A percentile compares a stretch with the other conserved stretches of the same genome.
These are phyloP conservation scores for Scedosporium aurantiacum DNA, from an alignment of 2,329 filamentous ascomycete species.

Conservation along the genomic window DNA sequence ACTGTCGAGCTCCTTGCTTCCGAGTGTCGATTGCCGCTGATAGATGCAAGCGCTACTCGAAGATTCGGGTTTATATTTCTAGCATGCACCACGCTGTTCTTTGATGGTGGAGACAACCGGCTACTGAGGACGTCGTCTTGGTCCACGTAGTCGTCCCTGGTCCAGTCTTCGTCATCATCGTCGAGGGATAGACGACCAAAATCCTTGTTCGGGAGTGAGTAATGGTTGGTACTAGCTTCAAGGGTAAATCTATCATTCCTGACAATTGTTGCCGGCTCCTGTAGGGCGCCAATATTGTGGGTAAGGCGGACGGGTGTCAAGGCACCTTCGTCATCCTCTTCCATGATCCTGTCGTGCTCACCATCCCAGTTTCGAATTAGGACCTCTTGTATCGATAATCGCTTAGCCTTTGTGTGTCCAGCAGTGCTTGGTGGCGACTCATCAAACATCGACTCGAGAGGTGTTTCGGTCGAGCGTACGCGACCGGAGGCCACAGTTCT, in stretches of 20 bases:
- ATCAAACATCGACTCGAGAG: slow-evolving; percentile 71
- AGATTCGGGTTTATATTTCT: slow-evolving; percentile 41
- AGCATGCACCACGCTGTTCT: slow-evolving; percentile 39
- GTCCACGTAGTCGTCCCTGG: slow-evolving; percentile 41
- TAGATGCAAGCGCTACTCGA: slow-evolving; percentile 40
- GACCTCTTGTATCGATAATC: slow-evolving; percentile 49
- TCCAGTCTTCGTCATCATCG: slow-evolving; percentile 55
- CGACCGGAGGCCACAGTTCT: slow-evolving; percentile 60
- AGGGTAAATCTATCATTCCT: background rate
- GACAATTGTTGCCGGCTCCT: background rate
- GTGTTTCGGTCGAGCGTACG: slow-evolving; percentile 55
- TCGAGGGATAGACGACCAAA: slow-evolving; percentile 44
- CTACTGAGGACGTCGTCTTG: slow-evolving; percentile 43
- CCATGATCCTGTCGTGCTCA: slow-evolving; percentile 42
- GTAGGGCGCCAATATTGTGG: slow-evolving; percentile 14
- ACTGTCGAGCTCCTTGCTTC: slow-evolving; percentile 14
- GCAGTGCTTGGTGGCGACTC: slow-evolving; percentile 57
- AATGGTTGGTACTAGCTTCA: slow-evolving; percentile 16
- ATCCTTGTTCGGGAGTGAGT: slow-evolving; percentile 26
- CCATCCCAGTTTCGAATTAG: slow-evolving; percentile 43
- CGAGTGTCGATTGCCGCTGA: slow-evolving; percentile 33
- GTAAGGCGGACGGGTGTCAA: slow-evolving; percentile 37
- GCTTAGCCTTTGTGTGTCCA: slow-evolving; percentile 39
- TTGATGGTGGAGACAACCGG: slow-evolving; percentile 45
- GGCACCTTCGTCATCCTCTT: slow-evolving; percentile 51